phyloP scores from a whole-genome alignment of 352 stramenopile species.

The Pythium brassicae region DNA sequence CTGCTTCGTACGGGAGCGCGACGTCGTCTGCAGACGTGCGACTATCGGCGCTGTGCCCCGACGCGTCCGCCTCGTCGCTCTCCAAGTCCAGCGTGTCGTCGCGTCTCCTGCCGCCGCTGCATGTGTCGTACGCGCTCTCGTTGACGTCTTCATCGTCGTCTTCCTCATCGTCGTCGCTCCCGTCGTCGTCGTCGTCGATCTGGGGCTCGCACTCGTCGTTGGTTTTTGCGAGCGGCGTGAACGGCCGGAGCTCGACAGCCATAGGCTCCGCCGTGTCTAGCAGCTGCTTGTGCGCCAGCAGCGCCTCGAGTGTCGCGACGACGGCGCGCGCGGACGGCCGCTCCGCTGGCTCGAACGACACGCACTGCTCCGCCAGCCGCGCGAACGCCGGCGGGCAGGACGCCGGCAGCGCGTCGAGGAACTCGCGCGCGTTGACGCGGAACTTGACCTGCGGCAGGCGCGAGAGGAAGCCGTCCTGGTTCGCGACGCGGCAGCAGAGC shows the following conservation, averaged over 20 bases:
- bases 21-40: slow-evolving; percentile 20
- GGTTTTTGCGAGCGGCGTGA: slow-evolving; percentile 31
- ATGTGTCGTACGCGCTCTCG: slow-evolving; percentile 25
- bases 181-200: slow-evolving; percentile 42
- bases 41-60: slow-evolving; percentile 8
- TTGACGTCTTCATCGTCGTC: slow-evolving; percentile 44
- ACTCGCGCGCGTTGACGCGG: slow-evolving; percentile 52
- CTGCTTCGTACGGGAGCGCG: slow-evolving; percentile 25
- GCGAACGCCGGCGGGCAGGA: slow-evolving; percentile 59
- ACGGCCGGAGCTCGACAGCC: slow-evolving; percentile 51
- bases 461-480: slow-evolving; percentile 76
- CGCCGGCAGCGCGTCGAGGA: slow-evolving; percentile 53
- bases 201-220: slow-evolving; percentile 53
- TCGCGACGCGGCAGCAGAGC: slow-evolving; percentile 74
- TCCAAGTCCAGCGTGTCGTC: slow-evolving; percentile 41
- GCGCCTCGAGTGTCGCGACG: slow-evolving; percentile 36
- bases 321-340: slow-evolving; percentile 47
- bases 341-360: slow-evolving; percentile 71
- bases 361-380: slow-evolving; percentile 60
- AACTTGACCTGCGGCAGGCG: slow-evolving; percentile 84
- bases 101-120: slow-evolving; percentile 13
- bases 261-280: slow-evolving; percentile 1
- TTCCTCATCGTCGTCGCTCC: slow-evolving; percentile 46
- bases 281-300: slow-evolving; percentile 29
- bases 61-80: slow-evolving; percentile 28